A percentile compares a stretch with the other conserved stretches of the same genome.
phyloP scores from a whole-genome alignment of 306 rosid genomes.

The Alnus rubra region DNA sequence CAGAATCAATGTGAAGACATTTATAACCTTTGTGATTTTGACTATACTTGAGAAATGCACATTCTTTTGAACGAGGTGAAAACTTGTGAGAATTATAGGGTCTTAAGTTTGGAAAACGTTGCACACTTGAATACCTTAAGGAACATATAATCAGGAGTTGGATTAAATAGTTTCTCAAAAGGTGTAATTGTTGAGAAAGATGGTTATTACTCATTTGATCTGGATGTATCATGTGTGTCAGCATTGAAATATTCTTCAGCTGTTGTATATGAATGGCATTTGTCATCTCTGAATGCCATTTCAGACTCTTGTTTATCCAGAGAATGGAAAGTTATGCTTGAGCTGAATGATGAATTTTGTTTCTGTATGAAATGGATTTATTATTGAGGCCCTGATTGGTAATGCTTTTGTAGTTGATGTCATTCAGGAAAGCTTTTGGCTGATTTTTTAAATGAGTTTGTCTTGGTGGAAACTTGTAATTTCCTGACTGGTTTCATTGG shows the following conservation, averaged over 20 bases:
- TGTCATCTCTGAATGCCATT: neutral
- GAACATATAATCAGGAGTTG: too few relatives aligned
- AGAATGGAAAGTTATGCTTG: neutral
- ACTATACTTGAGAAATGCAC: too few relatives aligned
- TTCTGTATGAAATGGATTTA: neutral
- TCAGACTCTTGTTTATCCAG: neutral
- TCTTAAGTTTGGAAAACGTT: too few relatives aligned
- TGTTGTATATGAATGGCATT: neutral
- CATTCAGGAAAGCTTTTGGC: neutral
- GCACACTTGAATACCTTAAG: too few relatives aligned
- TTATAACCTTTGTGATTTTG: too few relatives aligned
- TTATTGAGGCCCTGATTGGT: neutral
- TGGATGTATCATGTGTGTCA: neutral
- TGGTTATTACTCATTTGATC: too few relatives aligned
- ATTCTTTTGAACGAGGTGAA: too few relatives aligned
- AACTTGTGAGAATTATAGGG: too few relatives aligned
- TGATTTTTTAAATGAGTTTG: neutral
- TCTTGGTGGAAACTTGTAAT: slow-evolving; percentile 1
- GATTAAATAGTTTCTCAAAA: too few relatives aligned
- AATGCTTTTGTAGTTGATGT: neutral
- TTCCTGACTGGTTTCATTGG: neutral
- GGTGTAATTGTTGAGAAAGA: neutral
- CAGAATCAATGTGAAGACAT: too few relatives aligned
- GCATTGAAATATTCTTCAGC: neutral
- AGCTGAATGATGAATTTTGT: neutral